Base-by-base conservation (phyloP, 2,329 filamentous ascomycete genomes). In the Penicillium sclerotiorum region DNA sequence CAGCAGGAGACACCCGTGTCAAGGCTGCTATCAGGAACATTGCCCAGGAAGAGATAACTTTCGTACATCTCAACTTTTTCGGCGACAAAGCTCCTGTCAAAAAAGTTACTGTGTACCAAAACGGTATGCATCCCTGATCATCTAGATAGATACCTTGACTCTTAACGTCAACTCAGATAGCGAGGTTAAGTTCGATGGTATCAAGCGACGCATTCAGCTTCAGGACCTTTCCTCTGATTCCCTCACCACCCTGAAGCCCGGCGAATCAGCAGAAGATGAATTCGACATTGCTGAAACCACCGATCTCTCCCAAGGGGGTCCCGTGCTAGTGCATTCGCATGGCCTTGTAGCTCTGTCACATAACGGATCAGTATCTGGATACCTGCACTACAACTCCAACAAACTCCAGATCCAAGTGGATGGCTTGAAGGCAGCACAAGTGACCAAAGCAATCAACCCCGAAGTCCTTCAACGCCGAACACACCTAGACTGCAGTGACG, bases 331-430 rank as follows among this genome's bases (percentile, higher is more conserved):
- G 41, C 73, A 77, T 46, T 76, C 83, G 5, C 70, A 71, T 4
- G 86, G 86, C 5, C 73, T 76, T 9, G 74, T 88, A 36, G 79
- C 81, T 8, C 80, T 79, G 47, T 80, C 84, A 23, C 73, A 76
- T 18, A 71, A 72, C 36, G 73, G 77, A 39, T 70, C 77, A 33
- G 75, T 88, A 28, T 67, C 77, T 8, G 83, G 80, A 41, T 77
- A 76, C 37, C 65, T 87, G 2, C 66, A 77, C 9, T 88, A 80
- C 70, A 70, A 75, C 45, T 84, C 81, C 62, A 87, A 88, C 70
- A 73, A 75, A 13, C 68, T 88, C 40, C 75, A 74, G 44, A 73
- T 85, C 52, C 68, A 76, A 5, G 74, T 89, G 35, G 78, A 88
- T 55, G 83, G 80, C 15, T 70, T 69, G 9, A 65, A 77, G 41